Evolutionary conservation across 495 filamentous ascomycete genomes (phyloP).

Genomic region (Hypoxylon perforatum): DNA sequence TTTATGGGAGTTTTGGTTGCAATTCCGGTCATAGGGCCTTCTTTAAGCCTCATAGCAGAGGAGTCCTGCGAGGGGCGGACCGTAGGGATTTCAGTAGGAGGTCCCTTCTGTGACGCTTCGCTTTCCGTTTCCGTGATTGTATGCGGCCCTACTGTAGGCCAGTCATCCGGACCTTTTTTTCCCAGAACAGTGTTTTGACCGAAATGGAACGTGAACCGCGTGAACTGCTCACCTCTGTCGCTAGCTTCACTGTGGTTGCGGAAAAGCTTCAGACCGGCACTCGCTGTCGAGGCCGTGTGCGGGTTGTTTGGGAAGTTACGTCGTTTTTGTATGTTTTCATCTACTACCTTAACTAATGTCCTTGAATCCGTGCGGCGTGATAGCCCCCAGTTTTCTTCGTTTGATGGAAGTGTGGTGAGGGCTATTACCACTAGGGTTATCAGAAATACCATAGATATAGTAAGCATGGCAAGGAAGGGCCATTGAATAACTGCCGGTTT

Average conservation of each 20-base stretch:
- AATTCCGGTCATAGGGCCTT: too few relatives aligned
- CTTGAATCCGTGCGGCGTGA: not conserved
- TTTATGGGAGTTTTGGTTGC: not conserved
- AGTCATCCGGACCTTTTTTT: not conserved
- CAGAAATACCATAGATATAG: not conserved
- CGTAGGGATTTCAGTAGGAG: not conserved
- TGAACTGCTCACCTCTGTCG: too few relatives aligned
- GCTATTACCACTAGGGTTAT: not conserved
- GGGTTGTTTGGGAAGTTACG: too few relatives aligned
- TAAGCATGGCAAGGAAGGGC: slow-evolving; percentile 43
- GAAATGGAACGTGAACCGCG: too few relatives aligned
- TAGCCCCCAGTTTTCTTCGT: not conserved
- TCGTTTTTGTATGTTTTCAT: too few relatives aligned
- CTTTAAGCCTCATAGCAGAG: too few relatives aligned
- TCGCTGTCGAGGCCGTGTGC: too few relatives aligned
- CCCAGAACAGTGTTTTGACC: too few relatives aligned
- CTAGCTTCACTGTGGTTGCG: too few relatives aligned
- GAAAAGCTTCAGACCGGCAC: too few relatives aligned
- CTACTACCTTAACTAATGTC: not conserved
- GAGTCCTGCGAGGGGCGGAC: not conserved
- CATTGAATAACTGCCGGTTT: slow-evolving; percentile 47
- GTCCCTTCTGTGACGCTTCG: not conserved
- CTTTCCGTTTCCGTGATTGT: not conserved
- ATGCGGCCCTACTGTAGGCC: not conserved
- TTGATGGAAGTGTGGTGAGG: not conserved